Evolutionary conservation across 495 filamentous ascomycete genomes (phyloP).

Genomic region (Bombardia bombarda): DNA sequence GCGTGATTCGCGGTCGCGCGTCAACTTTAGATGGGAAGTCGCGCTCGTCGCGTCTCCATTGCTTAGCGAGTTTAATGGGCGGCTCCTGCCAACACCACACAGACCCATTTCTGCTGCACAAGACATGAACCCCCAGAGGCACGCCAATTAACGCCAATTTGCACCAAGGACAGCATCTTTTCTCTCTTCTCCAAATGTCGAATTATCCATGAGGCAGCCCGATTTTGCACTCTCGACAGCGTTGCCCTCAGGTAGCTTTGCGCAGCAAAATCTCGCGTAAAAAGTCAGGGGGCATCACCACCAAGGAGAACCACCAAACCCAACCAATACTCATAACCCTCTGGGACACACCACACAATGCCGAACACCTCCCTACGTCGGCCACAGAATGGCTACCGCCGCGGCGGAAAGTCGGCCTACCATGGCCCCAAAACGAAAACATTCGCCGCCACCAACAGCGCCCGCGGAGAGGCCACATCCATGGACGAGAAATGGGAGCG

Average conservation of each 20-base stretch:
- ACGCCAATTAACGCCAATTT: not conserved
- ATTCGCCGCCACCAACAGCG: slow-evolving; percentile 65
- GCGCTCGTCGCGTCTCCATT: slow-evolving; percentile 7
- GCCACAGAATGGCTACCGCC: slow-evolving; percentile 45
- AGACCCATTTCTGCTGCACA: not conserved
- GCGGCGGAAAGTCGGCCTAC: slow-evolving; percentile 46
- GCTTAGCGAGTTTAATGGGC: slow-evolving; percentile 5
- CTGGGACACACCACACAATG: slow-evolving; percentile 21
- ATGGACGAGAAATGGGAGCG: slow-evolving; percentile 81
- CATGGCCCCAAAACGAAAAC: slow-evolving; percentile 54
- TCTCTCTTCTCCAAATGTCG: too few species aligned
- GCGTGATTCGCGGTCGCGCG: not conserved
- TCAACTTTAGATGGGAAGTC: not conserved
- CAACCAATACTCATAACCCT: not conserved
- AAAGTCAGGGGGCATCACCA: not conserved
- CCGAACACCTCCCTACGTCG: slow-evolving; percentile 40
- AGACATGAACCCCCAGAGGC: not conserved
- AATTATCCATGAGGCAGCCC: not conserved
- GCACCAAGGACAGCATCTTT: too few species aligned
- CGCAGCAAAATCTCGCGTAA: not conserved
- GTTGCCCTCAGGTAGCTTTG: not conserved
- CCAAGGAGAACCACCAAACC: not conserved
- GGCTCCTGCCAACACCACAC: not conserved
- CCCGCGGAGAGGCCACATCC: slow-evolving; percentile 73
- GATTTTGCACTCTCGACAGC: not conserved